phyloP scores from a whole-genome alignment of 768 basidiomycete genomes.

The Lactarius hatsudake region DNA sequence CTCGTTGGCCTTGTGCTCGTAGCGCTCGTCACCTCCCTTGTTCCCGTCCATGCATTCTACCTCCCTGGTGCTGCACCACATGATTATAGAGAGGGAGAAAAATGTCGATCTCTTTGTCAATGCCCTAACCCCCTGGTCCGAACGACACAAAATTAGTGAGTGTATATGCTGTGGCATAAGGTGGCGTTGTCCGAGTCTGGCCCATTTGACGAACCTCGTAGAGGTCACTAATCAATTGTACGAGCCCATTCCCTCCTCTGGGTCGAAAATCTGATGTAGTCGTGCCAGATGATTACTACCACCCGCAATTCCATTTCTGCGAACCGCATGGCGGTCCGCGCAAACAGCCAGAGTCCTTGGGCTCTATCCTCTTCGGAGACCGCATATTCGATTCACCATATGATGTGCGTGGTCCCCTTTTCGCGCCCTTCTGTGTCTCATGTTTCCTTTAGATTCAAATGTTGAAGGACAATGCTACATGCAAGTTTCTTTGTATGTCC shows the following conservation, averaged over 20 bases:
- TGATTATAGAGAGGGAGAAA: constrained; percentile 71
- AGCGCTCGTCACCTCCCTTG: constrained; percentile 24
- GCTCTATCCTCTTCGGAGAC: constrained; percentile 93
- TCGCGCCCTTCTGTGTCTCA: constrained; percentile 15
- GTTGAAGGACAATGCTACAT: constrained; percentile 72
- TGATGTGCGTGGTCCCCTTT: constrained; percentile 50
- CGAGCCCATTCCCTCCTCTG: constrained; percentile 28
- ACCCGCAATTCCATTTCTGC: constrained; percentile 84
- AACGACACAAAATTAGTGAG: constrained; percentile 74
- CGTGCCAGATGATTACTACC: constrained; percentile 84
- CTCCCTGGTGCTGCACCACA: constrained; percentile 88
- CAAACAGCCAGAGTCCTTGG: constrained; percentile 80
- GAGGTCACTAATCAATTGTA: constrained; percentile 93
- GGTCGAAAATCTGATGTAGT: background rate
- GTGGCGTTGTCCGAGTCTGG: background rate
- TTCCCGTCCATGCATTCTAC: constrained; percentile 66
- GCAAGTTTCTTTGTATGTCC: constrained; percentile 67
- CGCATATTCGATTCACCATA: constrained; percentile 90
- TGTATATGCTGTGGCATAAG: constrained; percentile 15
- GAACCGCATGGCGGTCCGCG: constrained; percentile 68
- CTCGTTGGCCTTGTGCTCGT: constrained; percentile 28
- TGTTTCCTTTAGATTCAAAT: constrained; percentile 62
- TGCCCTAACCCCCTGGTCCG: constrained; percentile 66
- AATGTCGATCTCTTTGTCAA: constrained; percentile 82
- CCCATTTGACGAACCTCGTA: constrained; percentile 32